Evolutionary conservation across 2,329 filamentous ascomycete species (phyloP), one percentile per base, ranked within the genome.

Genomic region (Coniochaeta prunicola): DNA sequence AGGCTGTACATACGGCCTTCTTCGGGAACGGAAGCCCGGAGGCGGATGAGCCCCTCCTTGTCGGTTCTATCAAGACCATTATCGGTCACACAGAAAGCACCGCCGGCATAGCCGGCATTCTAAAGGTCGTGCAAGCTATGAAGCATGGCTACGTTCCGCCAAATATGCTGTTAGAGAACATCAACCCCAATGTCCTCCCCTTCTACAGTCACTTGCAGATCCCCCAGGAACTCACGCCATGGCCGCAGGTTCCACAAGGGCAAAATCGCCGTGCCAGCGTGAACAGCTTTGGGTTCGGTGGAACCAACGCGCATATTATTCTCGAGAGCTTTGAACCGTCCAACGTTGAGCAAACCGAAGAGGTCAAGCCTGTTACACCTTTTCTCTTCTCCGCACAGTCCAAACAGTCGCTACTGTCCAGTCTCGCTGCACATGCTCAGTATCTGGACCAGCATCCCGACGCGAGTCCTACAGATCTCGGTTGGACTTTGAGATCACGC

Each of bases 1-100:
- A 53, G 30, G 56, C 48, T 9, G 59, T 54, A 19, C 13, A 4
- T 19, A 26, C 26, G 15, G 36, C 57, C 0, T 60, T 65, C 19
- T 64, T 59, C 48, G 50, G 40, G 15, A 31, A 28, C 3, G 40
- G 19, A 3, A 19, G 17, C n/a, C 12, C 33, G n/a, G 21, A 45
- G 3, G 33, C 28, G 7, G 26, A 7, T 2, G 36, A 45, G 4
- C 61, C 61, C 24, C 45, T 75, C 42, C 60, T 68, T 7, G 71
- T 76, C 0, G 74, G 74, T 2, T 72, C 68, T 0, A 61, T 75
- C 59, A 77, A 76, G 63, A 72, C 74, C 0, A 70, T 75, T 5
- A 69, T 76, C 34, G 79, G 79, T 6, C 79, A 81, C 57, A 72
- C 74, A 0, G 78, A 81, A 63, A 76, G 76, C 6, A 71, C 74